A percentile compares a stretch with the other conserved stretches of the same genome.
These are phyloP conservation scores for Lindgomyces ingoldianus DNA, from an alignment of 495 filamentous ascomycete genomes.

Conservation along the genomic window DNA sequence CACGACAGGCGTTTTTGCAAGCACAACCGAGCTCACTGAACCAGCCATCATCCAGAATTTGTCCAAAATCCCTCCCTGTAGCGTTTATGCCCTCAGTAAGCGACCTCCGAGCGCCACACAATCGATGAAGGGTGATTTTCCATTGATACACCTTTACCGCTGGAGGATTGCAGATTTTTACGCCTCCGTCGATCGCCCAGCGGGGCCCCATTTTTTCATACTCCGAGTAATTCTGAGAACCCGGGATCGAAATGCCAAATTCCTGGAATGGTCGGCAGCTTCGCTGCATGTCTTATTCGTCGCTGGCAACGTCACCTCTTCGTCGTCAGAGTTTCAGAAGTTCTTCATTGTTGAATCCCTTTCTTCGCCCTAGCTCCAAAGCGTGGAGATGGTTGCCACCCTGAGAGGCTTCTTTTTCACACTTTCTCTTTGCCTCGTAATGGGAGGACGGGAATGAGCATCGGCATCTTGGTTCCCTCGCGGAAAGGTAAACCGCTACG, in stretches of 20 bases:
- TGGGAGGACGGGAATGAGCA: neutral
- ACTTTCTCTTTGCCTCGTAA: neutral
- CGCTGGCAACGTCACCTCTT: neutral
- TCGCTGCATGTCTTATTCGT: slow-evolving; percentile 4
- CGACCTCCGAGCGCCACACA: too few relatives aligned
- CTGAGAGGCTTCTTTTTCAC: too few relatives aligned
- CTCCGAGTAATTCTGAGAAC: neutral
- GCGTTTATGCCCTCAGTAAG: too few relatives aligned
- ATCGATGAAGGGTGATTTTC: too few relatives aligned
- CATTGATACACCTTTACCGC: neutral
- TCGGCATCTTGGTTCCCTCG: neutral
- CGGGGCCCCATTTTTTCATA: neutral
- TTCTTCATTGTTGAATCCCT: neutral
- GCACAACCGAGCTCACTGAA: too few relatives aligned
- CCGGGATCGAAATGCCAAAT: neutral
- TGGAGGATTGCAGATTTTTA: neutral
- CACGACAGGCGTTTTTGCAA: too few relatives aligned
- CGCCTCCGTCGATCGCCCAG: neutral
- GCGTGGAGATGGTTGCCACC: too few relatives aligned
- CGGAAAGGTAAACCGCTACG: neutral
- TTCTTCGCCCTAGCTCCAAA: neutral
- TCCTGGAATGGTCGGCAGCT: neutral
- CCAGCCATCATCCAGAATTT: too few relatives aligned
- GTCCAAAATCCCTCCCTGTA: too few relatives aligned
- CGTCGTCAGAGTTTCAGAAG: neutral